Base-by-base conservation (phyloP, 345 rosid species). In the Excoecaria cochinchinensis region DNA sequence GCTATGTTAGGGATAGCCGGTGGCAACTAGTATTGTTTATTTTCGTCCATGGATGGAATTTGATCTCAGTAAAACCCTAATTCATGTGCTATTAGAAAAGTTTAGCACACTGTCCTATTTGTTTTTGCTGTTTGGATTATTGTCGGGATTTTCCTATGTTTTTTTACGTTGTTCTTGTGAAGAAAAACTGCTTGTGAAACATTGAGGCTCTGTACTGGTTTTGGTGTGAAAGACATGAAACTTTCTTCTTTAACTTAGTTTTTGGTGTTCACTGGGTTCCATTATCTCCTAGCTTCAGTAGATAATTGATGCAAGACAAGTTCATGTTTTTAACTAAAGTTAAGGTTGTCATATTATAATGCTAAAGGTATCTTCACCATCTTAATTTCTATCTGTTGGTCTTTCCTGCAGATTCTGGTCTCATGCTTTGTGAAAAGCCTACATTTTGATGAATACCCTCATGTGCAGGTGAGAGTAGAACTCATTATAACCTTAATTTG, bases 351-450 rank as follows among this genome's bases (percentile, higher is more conserved):
- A 44, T 0, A 15, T 24, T 10, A 44, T 44, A 44, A 24, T 71
- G 42, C 38, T 17, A 4, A 46, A 31, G 47, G 56, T 31, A 48
- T 50, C 19, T 47, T 44, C 53, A 46, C 19, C 64, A 63, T 59
- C 48, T 44, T 44, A 44, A 72, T 62, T 17, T 79, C 48, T 73
- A n/a, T 70, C 59, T 42, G 25, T 22, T 75, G 75, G 72, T 22
- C 66, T 25, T 44, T 87, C 46, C 78, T 79, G 73, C 97, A 94
- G 99, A 85, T 95, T 67, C 76, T 95, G 75, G 84, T 95, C 56
- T 95, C 97, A 51, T 91, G 97, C 82, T 95, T 95, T 77, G 97
- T 90, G 70, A 95, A 90, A 77, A 95, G 97, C 66, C 88, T 97
- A 21, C 97, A 77, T 82, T 74, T 81, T 76, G 99, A 92, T 82